These are phyloP conservation scores for Stephania cephalantha DNA, from an alignment of 164 flowering plant genomes.

Conservation along the genomic window DNA sequence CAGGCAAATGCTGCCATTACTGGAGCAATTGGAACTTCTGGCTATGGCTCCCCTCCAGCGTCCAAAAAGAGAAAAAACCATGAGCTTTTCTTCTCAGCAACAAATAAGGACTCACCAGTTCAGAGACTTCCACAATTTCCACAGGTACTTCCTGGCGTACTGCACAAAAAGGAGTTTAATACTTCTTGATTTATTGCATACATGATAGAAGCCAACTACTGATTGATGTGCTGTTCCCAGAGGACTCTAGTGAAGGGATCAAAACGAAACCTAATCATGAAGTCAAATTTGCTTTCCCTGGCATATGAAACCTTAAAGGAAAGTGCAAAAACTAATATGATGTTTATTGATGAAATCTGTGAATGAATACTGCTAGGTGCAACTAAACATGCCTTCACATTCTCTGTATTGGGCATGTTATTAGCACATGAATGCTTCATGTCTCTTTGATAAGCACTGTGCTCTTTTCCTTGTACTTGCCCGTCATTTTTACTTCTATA, in stretches of 20 bases:
- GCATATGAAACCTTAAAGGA: too few relatives aligned
- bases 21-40: constrained; percentile 93
- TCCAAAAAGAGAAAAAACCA: constrained; percentile 69
- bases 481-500: not conserved
- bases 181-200: too few relatives aligned
- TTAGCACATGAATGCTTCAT: not conserved
- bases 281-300: too few relatives aligned
- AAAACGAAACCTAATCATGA: too few relatives aligned
- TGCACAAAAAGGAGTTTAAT: not conserved
- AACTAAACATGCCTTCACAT: not conserved
- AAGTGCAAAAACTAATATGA: too few relatives aligned
- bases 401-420: not conserved
- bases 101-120: constrained; percentile 43
- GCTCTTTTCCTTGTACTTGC: not conserved
- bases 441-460: too few relatives aligned
- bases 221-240: not conserved
- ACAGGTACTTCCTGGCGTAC: constrained; percentile 38
- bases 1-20: constrained; percentile 96
- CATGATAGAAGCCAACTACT: too few relatives aligned
- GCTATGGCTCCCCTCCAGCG: constrained; percentile 71
- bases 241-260: not conserved
- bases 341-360: not conserved
- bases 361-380: not conserved
- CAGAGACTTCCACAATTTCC: constrained; percentile 45
- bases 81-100: constrained; percentile 43